Evolutionary conservation across 129 eudicot species (phyloP).

Genomic region (Heracleum sosnowskyi): DNA sequence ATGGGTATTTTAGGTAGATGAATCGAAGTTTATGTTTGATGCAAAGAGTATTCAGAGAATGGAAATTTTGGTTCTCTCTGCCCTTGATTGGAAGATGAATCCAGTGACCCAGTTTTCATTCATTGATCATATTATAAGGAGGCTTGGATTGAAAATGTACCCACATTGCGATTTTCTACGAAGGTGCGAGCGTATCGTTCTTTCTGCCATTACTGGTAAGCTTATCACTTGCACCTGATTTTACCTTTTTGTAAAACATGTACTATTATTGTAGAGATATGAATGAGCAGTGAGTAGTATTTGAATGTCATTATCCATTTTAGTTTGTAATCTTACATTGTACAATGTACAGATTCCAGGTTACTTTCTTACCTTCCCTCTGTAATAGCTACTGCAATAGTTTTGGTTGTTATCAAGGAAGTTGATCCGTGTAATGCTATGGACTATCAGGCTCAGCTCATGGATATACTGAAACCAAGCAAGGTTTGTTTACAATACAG

Average conservation of each 20-base stretch:
- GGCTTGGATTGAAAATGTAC: slow-evolving; percentile 50
- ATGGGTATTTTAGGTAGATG: slow-evolving; percentile 45
- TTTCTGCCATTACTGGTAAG: slow-evolving; percentile 63
- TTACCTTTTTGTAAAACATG: background rate
- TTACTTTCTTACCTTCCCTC: slow-evolving; percentile 55
- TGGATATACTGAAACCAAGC: slow-evolving; percentile 37
- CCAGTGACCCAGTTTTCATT: slow-evolving; percentile 82
- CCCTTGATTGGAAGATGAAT: slow-evolving; percentile 83
- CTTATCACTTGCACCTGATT: slow-evolving; percentile 12
- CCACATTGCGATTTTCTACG: slow-evolving; percentile 54
- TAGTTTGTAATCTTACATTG: slow-evolving; percentile 4
- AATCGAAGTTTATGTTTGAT: slow-evolving; percentile 61
- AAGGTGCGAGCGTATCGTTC: slow-evolving; percentile 57
- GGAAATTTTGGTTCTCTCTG: slow-evolving; percentile 81
- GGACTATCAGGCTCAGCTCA: slow-evolving; percentile 46
- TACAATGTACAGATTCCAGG: slow-evolving; percentile 49
- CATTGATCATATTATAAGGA: slow-evolving; percentile 68
- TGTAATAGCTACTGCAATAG: slow-evolving; percentile 70
- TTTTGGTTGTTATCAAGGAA: slow-evolving; percentile 57
- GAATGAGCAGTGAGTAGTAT: background rate
- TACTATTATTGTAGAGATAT: background rate
- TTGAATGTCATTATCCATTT: background rate
- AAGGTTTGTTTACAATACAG: slow-evolving; percentile 35
- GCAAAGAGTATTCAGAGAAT: slow-evolving; percentile 76
- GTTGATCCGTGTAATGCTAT: slow-evolving; percentile 40